Conservation (phyloP, 2,329 filamentous ascomycete genomes). For the Botrytis elliptica region DNA sequence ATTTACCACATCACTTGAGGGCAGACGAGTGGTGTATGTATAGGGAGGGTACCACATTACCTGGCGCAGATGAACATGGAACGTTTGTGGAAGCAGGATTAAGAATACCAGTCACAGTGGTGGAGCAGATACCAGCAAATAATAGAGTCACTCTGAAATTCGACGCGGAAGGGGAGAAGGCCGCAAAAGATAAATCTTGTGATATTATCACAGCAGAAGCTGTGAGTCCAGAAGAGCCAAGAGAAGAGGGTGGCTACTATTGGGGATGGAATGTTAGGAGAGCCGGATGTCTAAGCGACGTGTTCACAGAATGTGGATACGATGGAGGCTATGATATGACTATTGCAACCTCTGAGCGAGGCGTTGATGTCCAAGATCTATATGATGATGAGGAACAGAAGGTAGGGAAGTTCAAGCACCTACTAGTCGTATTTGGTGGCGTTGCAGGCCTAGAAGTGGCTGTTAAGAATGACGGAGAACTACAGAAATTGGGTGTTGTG, state of each 20-base stretch:
- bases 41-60: slow-evolving; percentile 70
- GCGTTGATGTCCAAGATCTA: slow-evolving; percentile 42
- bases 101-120: slow-evolving; percentile 49
- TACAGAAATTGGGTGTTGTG: slow-evolving; percentile 56
- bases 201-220: slow-evolving; percentile 49
- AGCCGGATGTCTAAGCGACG: slow-evolving; percentile 62
- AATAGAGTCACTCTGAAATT: slow-evolving; percentile 74
- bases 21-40: slow-evolving; percentile 76
- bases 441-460: slow-evolving; percentile 77
- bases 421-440: slow-evolving; percentile 78
- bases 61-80: slow-evolving; percentile 44
- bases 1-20: slow-evolving; percentile 82
- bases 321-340: slow-evolving; percentile 79
- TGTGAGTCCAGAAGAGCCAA: slow-evolving; percentile 66
- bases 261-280: slow-evolving; percentile 78
- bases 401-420: slow-evolving; percentile 59
- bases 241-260: slow-evolving; percentile 77
- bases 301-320: slow-evolving; percentile 75
- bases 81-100: slow-evolving; percentile 60
- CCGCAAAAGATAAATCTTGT: slow-evolving; percentile 32
- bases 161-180: slow-evolving; percentile 46
- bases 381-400: slow-evolving; percentile 34
- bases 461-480: slow-evolving; percentile 58
- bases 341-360: slow-evolving; percentile 81
- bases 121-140: slow-evolving; percentile 58